Percentiles rank a stretch among this genome's conserved stretches.
Evolutionary conservation across 805 yeast genomes (phyloP).

Genomic region (Teunomyces tritomae): DNA sequence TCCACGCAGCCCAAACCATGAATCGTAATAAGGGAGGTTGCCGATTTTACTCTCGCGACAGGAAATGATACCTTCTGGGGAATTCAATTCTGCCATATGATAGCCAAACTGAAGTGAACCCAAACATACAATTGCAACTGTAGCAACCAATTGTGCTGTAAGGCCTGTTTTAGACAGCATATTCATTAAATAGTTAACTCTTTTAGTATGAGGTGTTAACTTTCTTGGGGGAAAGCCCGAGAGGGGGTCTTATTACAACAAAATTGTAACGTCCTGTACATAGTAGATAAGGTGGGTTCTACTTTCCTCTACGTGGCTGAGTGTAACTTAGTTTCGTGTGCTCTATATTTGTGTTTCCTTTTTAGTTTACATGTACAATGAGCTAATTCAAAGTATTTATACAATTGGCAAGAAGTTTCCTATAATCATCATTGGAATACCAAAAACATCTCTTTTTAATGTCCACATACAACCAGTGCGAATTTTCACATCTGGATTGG

Average conservation of each 20-base stretch:
- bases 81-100: slow-evolving; percentile 92
- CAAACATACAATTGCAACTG: slow-evolving; percentile 61
- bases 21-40: slow-evolving; percentile 26
- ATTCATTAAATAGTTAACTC: background rate
- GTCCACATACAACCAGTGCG: slow-evolving; percentile 90
- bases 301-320: too few species aligned
- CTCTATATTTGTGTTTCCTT: too few species aligned
- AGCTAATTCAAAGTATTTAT: slow-evolving; percentile 14
- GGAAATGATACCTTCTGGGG: slow-evolving; percentile 72
- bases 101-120: slow-evolving; percentile 90
- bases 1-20: slow-evolving; percentile 42
- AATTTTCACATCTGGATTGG: slow-evolving; percentile 50
- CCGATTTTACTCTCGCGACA: slow-evolving; percentile 45
- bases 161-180: slow-evolving; percentile 9
- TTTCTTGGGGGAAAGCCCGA: background rate
- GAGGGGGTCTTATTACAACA: background rate
- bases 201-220: background rate
- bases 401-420: slow-evolving; percentile 88
- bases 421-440: slow-evolving; percentile 94
- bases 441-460: slow-evolving; percentile 89
- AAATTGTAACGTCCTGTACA: background rate
- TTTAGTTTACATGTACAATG: too few species aligned
- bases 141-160: slow-evolving; percentile 36
- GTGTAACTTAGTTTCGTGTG: too few species aligned
- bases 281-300: background rate